Percentiles rank a stretch among this genome's conserved stretches.
Evolutionary conservation across 2,329 filamentous ascomycete genomes (phyloP).

Genomic region (Cladosporium cucumerinum): DNA sequence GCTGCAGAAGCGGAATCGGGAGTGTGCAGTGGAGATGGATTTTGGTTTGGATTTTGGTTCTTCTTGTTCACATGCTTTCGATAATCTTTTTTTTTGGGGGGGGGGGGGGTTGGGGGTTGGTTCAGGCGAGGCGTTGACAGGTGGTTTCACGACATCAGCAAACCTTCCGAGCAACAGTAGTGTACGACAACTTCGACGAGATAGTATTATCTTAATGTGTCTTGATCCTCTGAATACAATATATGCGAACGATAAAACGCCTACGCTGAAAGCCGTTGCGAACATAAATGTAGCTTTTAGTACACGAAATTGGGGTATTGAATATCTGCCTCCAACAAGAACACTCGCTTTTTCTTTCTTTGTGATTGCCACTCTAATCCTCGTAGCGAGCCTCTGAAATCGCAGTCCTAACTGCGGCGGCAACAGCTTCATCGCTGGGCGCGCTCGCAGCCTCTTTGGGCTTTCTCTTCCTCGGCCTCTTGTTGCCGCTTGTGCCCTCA

Average conservation of each 20-base stretch:
- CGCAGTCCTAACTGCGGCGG: neutral
- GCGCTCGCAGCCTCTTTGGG: conserved; percentile 19
- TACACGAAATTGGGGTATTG: neutral
- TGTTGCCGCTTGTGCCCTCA: conserved; percentile 13
- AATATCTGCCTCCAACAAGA: neutral
- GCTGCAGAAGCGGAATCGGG: neutral
- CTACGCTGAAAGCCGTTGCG: neutral
- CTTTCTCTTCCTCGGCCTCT: conserved; percentile 30
- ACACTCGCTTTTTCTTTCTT: neutral
- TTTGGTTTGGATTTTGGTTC: neutral
- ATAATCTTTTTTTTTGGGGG: neutral
- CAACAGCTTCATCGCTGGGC: conserved; percentile 3
- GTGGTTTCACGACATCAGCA: neutral
- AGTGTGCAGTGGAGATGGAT: neutral
- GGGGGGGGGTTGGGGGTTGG: no score
- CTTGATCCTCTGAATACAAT: neutral
- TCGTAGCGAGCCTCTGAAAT: conserved; percentile 1
- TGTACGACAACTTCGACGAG: no score
- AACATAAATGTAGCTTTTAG: neutral
- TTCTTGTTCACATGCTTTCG: neutral
- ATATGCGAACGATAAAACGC: neutral
- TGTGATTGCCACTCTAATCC: neutral
- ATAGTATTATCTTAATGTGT: conserved; percentile 8
- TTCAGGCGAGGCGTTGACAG: conserved; percentile 10
- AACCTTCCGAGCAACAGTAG: neutral